Percentiles rank a stretch among this genome's conserved stretches.
phyloP scores from a whole-genome alignment of 1,284 basidiomycete species.

The Agroathelia rolfsii region DNA sequence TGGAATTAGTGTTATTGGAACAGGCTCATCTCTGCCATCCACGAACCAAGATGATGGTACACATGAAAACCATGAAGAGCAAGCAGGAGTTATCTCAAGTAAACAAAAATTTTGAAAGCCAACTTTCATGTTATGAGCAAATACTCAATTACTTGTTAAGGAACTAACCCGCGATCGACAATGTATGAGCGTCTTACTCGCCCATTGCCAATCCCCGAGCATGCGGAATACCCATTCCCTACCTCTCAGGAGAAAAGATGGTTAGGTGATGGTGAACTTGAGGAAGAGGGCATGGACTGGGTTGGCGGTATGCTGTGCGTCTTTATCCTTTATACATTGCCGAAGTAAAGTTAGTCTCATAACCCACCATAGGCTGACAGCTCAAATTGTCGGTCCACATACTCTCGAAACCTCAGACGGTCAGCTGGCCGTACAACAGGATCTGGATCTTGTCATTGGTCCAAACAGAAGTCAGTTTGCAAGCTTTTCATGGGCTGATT shows the following conservation, averaged over 20 bases:
- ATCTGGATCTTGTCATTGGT: constrained; percentile 38
- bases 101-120: too few relatives aligned
- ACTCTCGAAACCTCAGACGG: constrained; percentile 28
- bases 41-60: constrained; percentile 10
- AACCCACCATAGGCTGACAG: constrained; percentile 41
- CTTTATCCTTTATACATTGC: constrained; percentile 4
- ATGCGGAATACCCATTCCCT: constrained; percentile 60
- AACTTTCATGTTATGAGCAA: too few relatives aligned
- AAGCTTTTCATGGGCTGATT: constrained; percentile 59
- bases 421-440: constrained; percentile 32
- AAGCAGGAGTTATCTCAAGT: too few relatives aligned
- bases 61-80: too few relatives aligned
- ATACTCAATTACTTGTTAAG: constrained; percentile 1
- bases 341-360: constrained; percentile 7
- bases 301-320: constrained; percentile 62
- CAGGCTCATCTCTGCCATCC: constrained; percentile 13
- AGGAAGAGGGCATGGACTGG: constrained; percentile 60
- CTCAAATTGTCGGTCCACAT: constrained; percentile 45
- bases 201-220: constrained; percentile 44
- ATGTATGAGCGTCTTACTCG: constrained; percentile 36
- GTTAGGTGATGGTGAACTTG: constrained; percentile 38
- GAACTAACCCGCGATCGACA: neutral
- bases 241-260: constrained; percentile 65
- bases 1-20: constrained; percentile 35
- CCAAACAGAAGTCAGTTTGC: constrained; percentile 47